Evolutionary conservation across 371 early-diverging fungal genomes (phyloP).

Genomic region (Lichtheimia ramosa): DNA sequence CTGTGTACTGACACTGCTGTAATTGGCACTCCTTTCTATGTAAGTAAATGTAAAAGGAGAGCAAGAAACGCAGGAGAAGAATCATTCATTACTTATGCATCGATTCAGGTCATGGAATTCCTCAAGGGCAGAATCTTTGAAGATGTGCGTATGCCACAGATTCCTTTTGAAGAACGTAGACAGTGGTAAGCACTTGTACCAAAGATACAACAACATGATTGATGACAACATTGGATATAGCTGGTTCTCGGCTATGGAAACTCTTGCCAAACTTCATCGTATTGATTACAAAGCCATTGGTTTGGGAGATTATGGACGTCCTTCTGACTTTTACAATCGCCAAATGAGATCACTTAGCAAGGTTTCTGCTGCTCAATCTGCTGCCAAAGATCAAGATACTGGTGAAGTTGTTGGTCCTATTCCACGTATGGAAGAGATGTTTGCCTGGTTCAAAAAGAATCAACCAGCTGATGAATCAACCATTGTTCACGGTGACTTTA

Average conservation of each 20-base stretch:
- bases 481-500: conserved; percentile 92
- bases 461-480: conserved; percentile 72
- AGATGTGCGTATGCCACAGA: conserved; percentile 56
- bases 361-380: conserved; percentile 70
- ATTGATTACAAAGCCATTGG: conserved; percentile 69
- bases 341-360: conserved; percentile 76
- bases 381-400: conserved; percentile 54
- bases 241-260: conserved; percentile 73
- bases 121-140: conserved; percentile 84
- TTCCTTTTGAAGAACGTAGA: conserved; percentile 59
- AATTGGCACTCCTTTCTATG: conserved; percentile 91
- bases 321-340: conserved; percentile 76
- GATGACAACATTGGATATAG: conserved; percentile 30
- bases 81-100: neutral
- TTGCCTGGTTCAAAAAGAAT: conserved; percentile 72
- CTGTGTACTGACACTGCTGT: conserved; percentile 80
- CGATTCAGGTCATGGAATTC: conserved; percentile 81
- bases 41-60: conserved; percentile 19
- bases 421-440: conserved; percentile 67
- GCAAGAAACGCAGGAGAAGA: neutral
- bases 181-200: conserved; percentile 40
- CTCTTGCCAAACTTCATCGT: conserved; percentile 78
- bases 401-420: conserved; percentile 66
- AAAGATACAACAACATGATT: neutral
- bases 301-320: conserved; percentile 69